Conservation (phyloP, 108 stramenopile genomes). For the Mediolabrus comicus region DNA sequence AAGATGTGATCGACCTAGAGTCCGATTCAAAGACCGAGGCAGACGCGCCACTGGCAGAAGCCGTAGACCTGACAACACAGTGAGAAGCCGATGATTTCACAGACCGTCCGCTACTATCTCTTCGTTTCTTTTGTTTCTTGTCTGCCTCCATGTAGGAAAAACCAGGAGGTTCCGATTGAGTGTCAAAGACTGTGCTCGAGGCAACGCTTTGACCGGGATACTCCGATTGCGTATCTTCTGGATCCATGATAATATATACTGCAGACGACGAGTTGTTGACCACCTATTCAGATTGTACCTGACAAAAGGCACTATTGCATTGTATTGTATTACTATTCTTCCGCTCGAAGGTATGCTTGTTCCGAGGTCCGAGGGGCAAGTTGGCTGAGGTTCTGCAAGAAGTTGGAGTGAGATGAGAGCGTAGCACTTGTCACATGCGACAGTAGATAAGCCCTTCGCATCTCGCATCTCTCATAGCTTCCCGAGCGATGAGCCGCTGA, state of each 20-base stretch:
- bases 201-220: background rate
- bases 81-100: background rate
- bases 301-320: too few species aligned
- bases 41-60: background rate
- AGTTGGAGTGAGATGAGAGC: too few species aligned
- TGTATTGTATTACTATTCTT: background rate
- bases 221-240: background rate
- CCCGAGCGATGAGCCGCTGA: too few species aligned
- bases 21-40: background rate
- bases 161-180: constrained; percentile 33
- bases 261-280: background rate
- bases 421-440: too few species aligned
- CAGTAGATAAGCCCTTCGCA: too few species aligned
- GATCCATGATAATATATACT: background rate
- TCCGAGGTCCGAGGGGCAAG: too few species aligned
- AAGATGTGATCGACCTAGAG: background rate
- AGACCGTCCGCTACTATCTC: background rate
- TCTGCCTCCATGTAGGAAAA: background rate
- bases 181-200: constrained; percentile 19
- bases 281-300: too few species aligned
- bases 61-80: background rate
- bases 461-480: too few species aligned
- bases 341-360: too few species aligned
- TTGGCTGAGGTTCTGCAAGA: too few species aligned
- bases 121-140: background rate